phyloP scores from a whole-genome alignment of 345 rosid genomes.

The Pseudoturritis turrita region DNA sequence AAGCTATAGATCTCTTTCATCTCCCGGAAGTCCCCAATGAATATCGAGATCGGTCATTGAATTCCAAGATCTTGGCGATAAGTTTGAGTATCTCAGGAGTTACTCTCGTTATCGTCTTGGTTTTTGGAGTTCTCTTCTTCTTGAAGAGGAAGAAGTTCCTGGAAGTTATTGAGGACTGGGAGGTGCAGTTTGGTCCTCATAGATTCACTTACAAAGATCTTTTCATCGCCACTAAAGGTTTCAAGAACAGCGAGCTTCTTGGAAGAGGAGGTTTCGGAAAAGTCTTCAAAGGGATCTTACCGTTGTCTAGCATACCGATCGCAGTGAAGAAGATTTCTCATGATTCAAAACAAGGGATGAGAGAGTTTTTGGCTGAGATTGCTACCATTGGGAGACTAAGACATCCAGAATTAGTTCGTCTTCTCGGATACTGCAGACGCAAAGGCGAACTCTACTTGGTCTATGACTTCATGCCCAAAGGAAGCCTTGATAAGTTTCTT shows the following conservation, averaged over 20 bases:
- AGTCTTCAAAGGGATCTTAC: constrained; percentile 60
- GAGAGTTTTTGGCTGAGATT: constrained; percentile 71
- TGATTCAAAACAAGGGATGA: constrained; percentile 63
- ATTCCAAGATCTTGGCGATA: constrained; percentile 29
- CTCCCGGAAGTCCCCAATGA: constrained; percentile 38
- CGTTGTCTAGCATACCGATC: constrained; percentile 30
- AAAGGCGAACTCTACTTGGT: constrained; percentile 59
- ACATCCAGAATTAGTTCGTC: constrained; percentile 65
- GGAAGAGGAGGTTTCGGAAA: constrained; percentile 73
- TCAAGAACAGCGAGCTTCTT: constrained; percentile 53
- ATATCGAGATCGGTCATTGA: constrained; percentile 13
- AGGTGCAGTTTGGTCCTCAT: constrained; percentile 62
- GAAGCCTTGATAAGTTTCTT: constrained; percentile 59
- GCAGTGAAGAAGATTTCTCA: constrained; percentile 65
- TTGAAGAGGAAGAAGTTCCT: constrained; percentile 17
- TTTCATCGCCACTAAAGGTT: constrained; percentile 53
- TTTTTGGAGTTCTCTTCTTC: not conserved
- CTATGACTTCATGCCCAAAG: constrained; percentile 64
- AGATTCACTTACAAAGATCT: constrained; percentile 57
- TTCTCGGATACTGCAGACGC: constrained; percentile 71
- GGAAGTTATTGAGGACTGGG: constrained; percentile 59
- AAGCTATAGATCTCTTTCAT: constrained; percentile 28
- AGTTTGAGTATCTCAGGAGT: constrained; percentile 31
- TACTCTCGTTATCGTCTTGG: constrained; percentile 25
- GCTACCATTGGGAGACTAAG: constrained; percentile 64